Conservation (phyloP, 2,329 filamentous ascomycete species). For the Paecilomyces sp. region DNA sequence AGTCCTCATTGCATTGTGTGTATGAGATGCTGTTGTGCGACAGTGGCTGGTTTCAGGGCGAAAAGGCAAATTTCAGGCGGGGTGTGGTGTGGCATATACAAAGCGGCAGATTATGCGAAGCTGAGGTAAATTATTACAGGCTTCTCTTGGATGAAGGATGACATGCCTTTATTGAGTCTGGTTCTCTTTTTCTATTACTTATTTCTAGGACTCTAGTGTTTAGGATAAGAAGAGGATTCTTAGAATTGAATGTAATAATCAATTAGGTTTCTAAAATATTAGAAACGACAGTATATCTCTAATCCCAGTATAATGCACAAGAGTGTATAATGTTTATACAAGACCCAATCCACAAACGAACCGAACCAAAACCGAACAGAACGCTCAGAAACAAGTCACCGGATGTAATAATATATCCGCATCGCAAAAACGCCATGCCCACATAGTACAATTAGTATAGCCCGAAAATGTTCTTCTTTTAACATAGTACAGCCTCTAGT, state of each 20-base stretch:
- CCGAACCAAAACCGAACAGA: background rate
- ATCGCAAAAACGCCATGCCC: background rate
- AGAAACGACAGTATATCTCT: background rate
- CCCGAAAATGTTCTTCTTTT: conserved; percentile 4
- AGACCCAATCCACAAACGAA: background rate
- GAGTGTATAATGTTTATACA: background rate
- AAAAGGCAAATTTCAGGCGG: background rate
- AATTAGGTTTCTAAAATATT: background rate
- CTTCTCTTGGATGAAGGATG: background rate
- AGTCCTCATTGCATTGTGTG: background rate
- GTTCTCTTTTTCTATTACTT: background rate
- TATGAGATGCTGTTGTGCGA: background rate
- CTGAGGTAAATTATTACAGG: background rate
- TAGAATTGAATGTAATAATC: background rate
- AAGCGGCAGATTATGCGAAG: background rate
- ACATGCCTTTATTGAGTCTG: background rate
- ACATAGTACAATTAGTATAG: background rate
- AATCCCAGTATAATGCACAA: background rate
- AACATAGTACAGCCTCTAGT: conserved; percentile 34
- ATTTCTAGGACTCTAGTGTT: background rate
- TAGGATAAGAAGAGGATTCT: background rate
- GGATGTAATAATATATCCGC: background rate
- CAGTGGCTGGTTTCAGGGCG: background rate
- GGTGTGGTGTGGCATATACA: too few species aligned
- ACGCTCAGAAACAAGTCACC: background rate